Base-by-base conservation (phyloP, 192 early-diverging fungal genomes). In the Coemansia sp. region DNA sequence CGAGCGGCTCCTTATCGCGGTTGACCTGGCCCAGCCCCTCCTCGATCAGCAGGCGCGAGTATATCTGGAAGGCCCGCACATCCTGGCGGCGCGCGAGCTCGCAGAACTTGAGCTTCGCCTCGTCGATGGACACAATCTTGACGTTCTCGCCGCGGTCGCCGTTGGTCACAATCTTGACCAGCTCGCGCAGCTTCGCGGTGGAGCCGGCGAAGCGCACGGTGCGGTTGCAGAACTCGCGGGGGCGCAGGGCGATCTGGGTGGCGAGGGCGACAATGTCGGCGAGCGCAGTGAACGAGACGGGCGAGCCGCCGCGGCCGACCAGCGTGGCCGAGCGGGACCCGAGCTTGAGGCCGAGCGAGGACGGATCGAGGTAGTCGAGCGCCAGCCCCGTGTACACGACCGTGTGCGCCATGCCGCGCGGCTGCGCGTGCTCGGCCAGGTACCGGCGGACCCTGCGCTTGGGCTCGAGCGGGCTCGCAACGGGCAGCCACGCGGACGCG, bases 11-110 rank as follows among this genome's bases (percentile, higher is more conserved):
- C n/a, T 51, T 38, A 21, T 43, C 18, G 31, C 61, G 54, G 42
- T 77, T 56, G 7, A 77, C 57, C 58, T 71, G 74, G 9, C 60
- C 74, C 68, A 77, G 58, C 0, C 74, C 74, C 29, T 77, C 74
- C 22, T 77, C 74, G 19, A 77, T 57, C 29, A 77, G 58, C 51
- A 77, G 56, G 31, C 74, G 55, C 2, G 55, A 31, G 47, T 77
- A 77, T 12, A 77, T 62, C 23, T 54, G 56, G 42, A 77, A 67
- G 12, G 74, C 74, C 46, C 29, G 49, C 23, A 35, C 40, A 40
- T 77, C 68, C 50, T 71, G 69, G 18, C 42, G 52, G 19, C 30
- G 45, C 7, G 74, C 74, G 45, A 67, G 43, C 32, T 67, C 60
- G 44, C 64, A 58, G 46, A 77, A 62, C 43, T 50, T 56, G 11